Percentiles rank a stretch among this genome's conserved stretches.
phyloP scores from a whole-genome alignment of 345 rosid species.

The Reutealis trisperma region DNA sequence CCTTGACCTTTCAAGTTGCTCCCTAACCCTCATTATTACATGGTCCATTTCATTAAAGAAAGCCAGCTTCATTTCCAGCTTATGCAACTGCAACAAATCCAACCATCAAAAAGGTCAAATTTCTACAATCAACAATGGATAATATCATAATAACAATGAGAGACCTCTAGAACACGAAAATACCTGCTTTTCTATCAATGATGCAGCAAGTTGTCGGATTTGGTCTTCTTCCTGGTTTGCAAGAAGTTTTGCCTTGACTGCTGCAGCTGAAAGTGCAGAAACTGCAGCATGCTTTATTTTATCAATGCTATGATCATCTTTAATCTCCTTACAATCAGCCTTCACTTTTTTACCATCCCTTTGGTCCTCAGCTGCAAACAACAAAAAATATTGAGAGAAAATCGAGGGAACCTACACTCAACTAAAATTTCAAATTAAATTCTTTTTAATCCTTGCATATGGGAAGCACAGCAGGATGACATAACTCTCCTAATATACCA shows the following conservation, averaged over 20 bases:
- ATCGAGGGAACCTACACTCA: slow-evolving; percentile 7
- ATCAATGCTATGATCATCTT: slow-evolving; percentile 51
- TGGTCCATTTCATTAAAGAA: slow-evolving; percentile 80
- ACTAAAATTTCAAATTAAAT: background rate
- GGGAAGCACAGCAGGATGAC: slow-evolving; percentile 1
- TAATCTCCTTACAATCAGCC: slow-evolving; percentile 38
- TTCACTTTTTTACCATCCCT: slow-evolving; percentile 44
- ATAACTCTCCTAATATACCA: background rate
- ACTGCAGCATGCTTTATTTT: slow-evolving; percentile 75
- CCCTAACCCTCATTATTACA: slow-evolving; percentile 64
- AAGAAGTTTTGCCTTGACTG: slow-evolving; percentile 87
- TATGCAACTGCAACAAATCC: slow-evolving; percentile 59
- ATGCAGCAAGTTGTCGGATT: slow-evolving; percentile 69
- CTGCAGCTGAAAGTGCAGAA: slow-evolving; percentile 89
- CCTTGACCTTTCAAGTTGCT: slow-evolving; percentile 88
- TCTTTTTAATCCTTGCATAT: background rate
- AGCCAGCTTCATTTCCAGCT: slow-evolving; percentile 82
- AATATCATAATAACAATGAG: background rate
- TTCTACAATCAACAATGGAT: background rate
- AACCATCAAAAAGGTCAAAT: slow-evolving; percentile 9
- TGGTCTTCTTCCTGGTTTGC: slow-evolving; percentile 86
- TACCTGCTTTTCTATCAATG: slow-evolving; percentile 90
- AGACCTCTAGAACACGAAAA: background rate
- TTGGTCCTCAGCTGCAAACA: slow-evolving; percentile 34
- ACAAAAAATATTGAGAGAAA: slow-evolving; percentile 1